Evolutionary conservation across 2,329 filamentous ascomycete genomes (phyloP), one percentile per base, ranked within the genome.

Genomic region (Colletotrichum eleusines): DNA sequence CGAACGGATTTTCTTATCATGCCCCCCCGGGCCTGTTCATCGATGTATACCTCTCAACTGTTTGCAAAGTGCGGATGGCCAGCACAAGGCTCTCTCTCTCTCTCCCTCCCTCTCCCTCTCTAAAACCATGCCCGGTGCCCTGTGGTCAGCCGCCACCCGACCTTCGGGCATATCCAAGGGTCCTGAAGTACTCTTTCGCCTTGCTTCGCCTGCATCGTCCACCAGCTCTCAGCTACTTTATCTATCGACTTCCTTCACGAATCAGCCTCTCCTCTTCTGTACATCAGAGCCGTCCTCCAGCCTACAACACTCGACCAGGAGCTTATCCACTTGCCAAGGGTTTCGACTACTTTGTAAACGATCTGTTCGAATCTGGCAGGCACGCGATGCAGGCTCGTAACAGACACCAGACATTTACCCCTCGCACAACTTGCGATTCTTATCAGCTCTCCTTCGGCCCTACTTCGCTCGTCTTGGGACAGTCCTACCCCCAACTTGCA

Each of bases 371-470:
- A 33, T 40, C 48, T 54, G 3, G 26, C 46, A 42, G 26, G 33
- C 57, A 58, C 16, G 26, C 33, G 26, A 57, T 20, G 33, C 12
- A 12, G 33, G 40, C 18, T 16, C 42, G 3, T 57, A 35, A 40
- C 14, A 66, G 20, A 50, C 20, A 40, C n/a, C 14, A 66, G 20
- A 50, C 20, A 40, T 18, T 60, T 50, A 26, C 55, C n/a, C n/a
- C 48, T 53, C 40, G 31, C 46, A 48, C 54, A 62, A 54, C 64
- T 71, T 59, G 35, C 44, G 51, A 46, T 58, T 63, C 65, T 69
- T 63, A 71, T 69, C 65, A 67, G 42, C 59, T 63, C 59, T 31
- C 38, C 53, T 63, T 71, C 69, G 65, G 69, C 53, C 65, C 48
- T 69, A 71, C 65, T 59, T 71, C 65, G 57, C 65, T 54, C 46